Evolutionary conservation across 2,329 filamentous ascomycete species (phyloP), one percentile per base, ranked within the genome.

Genomic region (Epichloe sp.): DNA sequence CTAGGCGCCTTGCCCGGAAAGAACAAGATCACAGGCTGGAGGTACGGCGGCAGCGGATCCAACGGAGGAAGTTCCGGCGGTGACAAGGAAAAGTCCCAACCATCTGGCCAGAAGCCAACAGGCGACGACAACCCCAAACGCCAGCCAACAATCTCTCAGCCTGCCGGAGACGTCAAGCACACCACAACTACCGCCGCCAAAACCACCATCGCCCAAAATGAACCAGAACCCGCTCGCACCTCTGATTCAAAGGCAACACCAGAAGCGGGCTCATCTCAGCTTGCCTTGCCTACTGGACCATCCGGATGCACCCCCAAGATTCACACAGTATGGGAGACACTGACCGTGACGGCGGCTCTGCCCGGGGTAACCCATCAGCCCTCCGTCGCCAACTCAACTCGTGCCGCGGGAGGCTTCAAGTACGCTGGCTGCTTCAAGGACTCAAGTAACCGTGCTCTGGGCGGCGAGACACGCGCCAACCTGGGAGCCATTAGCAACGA

Each of bases 21-120:
- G 63, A 77, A 78, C 65, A 70, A 72, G 3, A 60, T 81, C n/a
- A 69, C 69, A 38, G 73, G 76, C 44, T 83, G 73, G 71, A 59
- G 63, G 31, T 70, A 70, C 52, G 76, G 76, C 52, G 19, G 14
- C 4, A 40, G 15, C 7, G 42, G 49, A 4, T 17, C 19, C 37
- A 35, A 19, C 5, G 21, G 23, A 10, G 41, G 14, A 10, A 35
- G 14, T 19, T 38, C 48, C n/a, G 42, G 35, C 5, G 62, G 57
- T 19, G 56, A 44, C 36, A 51, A 46, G 11, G 17, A 21, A n/a
- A 34, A 7, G n/a, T 21, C 44, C 14, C 15, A 37, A 12, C 34
- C 44, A 19, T 42, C 19, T 42, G n/a, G 40, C 19, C 11, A 42
- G n/a, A 42, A 42, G n/a, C 8, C n/a, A n/a, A 21, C 17, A 42